A percentile compares a stretch with the other conserved stretches of the same genome.
Evolutionary conservation across 2,329 filamentous ascomycete species (phyloP).

Genomic region (Diplodia intermedia): DNA sequence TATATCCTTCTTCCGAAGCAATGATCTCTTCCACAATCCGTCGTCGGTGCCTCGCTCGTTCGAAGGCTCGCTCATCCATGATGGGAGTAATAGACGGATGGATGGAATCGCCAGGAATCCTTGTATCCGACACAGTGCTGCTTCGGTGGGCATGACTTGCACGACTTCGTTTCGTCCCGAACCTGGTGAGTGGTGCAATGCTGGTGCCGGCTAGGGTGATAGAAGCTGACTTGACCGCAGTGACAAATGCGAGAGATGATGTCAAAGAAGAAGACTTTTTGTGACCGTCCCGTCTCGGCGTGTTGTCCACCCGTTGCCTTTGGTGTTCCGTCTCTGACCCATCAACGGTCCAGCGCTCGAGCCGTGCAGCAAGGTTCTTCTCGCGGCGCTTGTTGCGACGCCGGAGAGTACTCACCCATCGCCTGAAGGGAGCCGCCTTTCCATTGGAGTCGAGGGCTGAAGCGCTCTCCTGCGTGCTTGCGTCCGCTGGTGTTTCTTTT

Average conservation of each 20-base stretch:
- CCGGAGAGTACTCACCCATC: constrained; percentile 75
- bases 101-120: constrained; percentile 66
- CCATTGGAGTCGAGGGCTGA: not conserved
- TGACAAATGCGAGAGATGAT: constrained; percentile 80
- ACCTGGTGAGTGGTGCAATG: constrained; percentile 67
- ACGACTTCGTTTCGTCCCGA: constrained; percentile 50
- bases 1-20: constrained; percentile 84
- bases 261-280: constrained; percentile 64
- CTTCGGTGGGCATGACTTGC: constrained; percentile 65
- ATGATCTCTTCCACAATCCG: constrained; percentile 86
- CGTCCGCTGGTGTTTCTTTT: not conserved
- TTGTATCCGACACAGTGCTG: constrained; percentile 65
- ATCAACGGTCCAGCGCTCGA: constrained; percentile 47
- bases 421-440: constrained; percentile 63
- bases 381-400: constrained; percentile 56
- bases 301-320: not conserved
- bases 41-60: constrained; percentile 76
- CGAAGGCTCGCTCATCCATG: constrained; percentile 72
- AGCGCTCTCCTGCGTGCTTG: not conserved
- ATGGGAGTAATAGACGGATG: constrained; percentile 43
- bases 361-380: constrained; percentile 47
- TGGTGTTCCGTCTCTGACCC: constrained; percentile 24
- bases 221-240: constrained; percentile 81
- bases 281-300: constrained; percentile 41
- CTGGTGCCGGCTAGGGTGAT: constrained; percentile 78